Evolutionary conservation across 345 rosid genomes (phyloP), one percentile per base, ranked within the genome.

Genomic region (Cardamine occulta): DNA sequence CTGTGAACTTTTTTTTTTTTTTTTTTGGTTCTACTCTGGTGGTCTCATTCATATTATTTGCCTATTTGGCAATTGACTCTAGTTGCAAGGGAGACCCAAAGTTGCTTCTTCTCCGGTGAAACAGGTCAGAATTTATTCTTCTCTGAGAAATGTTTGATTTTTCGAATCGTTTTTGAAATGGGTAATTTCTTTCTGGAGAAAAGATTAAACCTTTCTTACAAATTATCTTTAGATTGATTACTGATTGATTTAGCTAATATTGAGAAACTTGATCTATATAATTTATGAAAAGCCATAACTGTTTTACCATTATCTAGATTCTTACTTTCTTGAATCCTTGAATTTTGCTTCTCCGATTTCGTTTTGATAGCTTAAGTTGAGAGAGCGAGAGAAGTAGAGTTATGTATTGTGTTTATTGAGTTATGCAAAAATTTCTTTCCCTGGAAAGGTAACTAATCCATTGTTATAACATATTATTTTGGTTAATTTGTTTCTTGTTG

Each of bases 41-140:
- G 12, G 42, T 57, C n/a, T n/a, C n/a, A n/a, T n/a, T n/a, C n/a
- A n/a, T n/a, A n/a, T n/a, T n/a, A n/a, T 42, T 24, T 24, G 54
- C 23, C 54, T 15, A 44, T 63, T 63, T 63, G 68, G 68, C 39
- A 15, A 28, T 64, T 45, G 40, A 64, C 54, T 45, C 11, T 17
- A 28, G 54, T 63, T 64, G 68, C 51, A 64, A 63, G 7, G 66
- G 39, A 63, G 68, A 26, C 54, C 4, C 15, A 44, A 18, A n/a
- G 42, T 4, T 12, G 56, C 28, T 29, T 65, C 57, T 31, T 47
- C n/a, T 47, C 70, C 70, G 56, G 21, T 0, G 56, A 65, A 47
- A 65, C 42, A 45, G 49, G 70, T 65, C 14, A 12, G 44, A n/a
- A 28, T 48, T 1, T 3, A 21, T 6, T 65, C 56, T 48, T 65